These are phyloP conservation scores for Mentha longifolia DNA, from an alignment of 257 asterid genomes.

Conservation along the genomic window DNA sequence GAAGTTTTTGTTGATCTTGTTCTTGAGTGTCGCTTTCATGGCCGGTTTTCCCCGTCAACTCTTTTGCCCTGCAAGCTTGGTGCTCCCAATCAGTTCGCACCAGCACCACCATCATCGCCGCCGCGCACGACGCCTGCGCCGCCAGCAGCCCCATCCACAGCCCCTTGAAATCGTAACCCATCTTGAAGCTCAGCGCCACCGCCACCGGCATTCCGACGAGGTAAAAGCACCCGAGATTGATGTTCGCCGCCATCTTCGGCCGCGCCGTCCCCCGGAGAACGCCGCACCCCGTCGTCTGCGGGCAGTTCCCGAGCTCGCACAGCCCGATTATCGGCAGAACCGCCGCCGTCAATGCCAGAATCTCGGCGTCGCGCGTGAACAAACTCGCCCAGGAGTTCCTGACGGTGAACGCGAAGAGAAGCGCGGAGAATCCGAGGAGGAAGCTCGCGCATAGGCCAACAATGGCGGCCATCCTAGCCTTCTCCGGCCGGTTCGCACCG, in stretches of 20 bases:
- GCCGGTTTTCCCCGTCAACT: constrained; percentile 43
- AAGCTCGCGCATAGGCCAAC: constrained; percentile 47
- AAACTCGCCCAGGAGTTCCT: constrained; percentile 55
- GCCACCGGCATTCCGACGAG: constrained; percentile 68
- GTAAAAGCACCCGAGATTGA: constrained; percentile 64
- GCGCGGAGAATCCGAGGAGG: constrained; percentile 42
- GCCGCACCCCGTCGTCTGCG: constrained; percentile 66
- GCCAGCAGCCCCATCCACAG: constrained; percentile 67
- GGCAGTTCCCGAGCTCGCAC: constrained; percentile 74
- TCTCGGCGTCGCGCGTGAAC: constrained; percentile 57
- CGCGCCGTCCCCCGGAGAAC: constrained; percentile 63
- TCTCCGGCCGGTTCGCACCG: constrained; percentile 50
- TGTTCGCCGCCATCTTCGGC: constrained; percentile 59
- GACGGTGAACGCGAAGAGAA: constrained; percentile 43
- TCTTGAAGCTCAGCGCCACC: constrained; percentile 43
- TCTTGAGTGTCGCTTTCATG: neutral
- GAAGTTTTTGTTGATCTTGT: constrained; percentile 13
- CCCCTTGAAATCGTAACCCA: constrained; percentile 50
- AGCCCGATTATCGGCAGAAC: constrained; percentile 64
- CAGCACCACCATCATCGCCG: constrained; percentile 53
- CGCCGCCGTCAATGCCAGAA: constrained; percentile 42
- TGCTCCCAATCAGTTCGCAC: constrained; percentile 57
- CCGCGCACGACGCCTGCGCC: constrained; percentile 58
- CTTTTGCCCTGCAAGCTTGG: constrained; percentile 52
- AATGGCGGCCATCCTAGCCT: constrained; percentile 46